Evolutionary conservation across 257 asterid genomes (phyloP).

Genomic region (Plantago ovata): DNA sequence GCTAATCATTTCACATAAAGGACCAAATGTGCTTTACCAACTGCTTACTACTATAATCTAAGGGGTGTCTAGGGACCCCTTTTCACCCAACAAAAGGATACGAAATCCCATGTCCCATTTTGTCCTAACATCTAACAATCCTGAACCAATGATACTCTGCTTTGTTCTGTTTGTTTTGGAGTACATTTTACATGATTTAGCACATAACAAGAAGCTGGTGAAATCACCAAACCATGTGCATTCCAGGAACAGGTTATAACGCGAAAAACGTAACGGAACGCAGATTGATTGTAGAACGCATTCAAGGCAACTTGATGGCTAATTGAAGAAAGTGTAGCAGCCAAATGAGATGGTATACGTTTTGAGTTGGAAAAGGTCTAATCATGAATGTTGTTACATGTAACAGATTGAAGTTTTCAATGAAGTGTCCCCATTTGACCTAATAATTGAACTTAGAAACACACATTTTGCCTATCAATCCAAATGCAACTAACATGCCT

Average conservation of each 20-base stretch:
- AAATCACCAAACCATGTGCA: background rate
- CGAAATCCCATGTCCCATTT: slow-evolving; percentile 17
- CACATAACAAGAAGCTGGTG: background rate
- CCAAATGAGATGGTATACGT: too few relatives aligned
- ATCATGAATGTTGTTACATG: background rate
- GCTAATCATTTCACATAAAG: slow-evolving; percentile 14
- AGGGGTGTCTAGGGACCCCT: slow-evolving; percentile 38
- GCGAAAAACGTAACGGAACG: background rate
- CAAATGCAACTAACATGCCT: slow-evolving; percentile 12
- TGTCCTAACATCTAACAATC: slow-evolving; percentile 32
- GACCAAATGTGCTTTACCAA: slow-evolving; percentile 47
- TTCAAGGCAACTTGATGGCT: too few relatives aligned
- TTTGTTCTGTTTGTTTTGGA: slow-evolving; percentile 35
- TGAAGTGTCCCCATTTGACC: background rate
- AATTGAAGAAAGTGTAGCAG: background rate
- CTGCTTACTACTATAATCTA: slow-evolving; percentile 20
- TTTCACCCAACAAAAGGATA: slow-evolving; percentile 11
- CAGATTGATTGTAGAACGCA: background rate
- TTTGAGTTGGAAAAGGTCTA: background rate
- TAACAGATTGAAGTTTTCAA: slow-evolving; percentile 6
- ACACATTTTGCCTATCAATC: slow-evolving; percentile 10
- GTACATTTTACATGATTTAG: too few relatives aligned
- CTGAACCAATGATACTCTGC: slow-evolving; percentile 20
- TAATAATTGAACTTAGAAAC: slow-evolving; percentile 4
- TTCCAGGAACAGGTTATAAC: background rate